Evolutionary conservation across 2,329 filamentous ascomycete species (phyloP), one percentile per base, ranked within the genome.

Genomic region (Paecilomyces dactylethromorphus): DNA sequence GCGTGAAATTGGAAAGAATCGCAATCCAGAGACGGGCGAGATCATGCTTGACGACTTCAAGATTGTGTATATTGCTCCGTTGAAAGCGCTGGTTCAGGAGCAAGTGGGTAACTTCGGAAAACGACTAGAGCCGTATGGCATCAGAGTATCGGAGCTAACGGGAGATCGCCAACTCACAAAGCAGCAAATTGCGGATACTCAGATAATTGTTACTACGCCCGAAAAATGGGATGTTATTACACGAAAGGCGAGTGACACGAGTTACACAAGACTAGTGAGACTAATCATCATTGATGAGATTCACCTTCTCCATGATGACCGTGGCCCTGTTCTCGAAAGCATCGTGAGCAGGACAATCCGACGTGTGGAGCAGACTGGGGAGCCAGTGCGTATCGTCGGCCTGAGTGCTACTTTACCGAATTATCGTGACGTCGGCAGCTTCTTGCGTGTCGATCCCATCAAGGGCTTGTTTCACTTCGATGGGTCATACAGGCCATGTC

Each of bases 161-260:
- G 94, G 94, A 79, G 94, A 99, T 78, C 90, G 94, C 56, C 94
- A 97, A 76, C 88, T 99, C 71, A 99, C 93, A 21, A 99, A 99
- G 77, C 92, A 96, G 74, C 94, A 99, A 80, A 97, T 99, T 63
- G 87, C 93, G 1, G 94, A 99, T 69, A 99, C 94, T 0, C 93
- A 99, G 73, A 88, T 99, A 66, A 99, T 99, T 66, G 92, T 99
- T 60, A 99, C 94, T 0, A 99, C 94, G 0, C 94, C 94, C 21
- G 94, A 99, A 76, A 99, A 99, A 78, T 99, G 92, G 90, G 94
- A 99, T 76, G 93, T 99, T 65, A 97, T 99, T 66, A 99, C 95
- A 5, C 87, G 95, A 76, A 99, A 99, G 76, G 92, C 93, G 6
- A 97, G 93, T 1, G 95, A 99, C 72, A 85, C 94, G 57, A 96